Evolutionary conservation across 2,329 filamentous ascomycete genomes (phyloP), one percentile per base, ranked within the genome.

Genomic region (Colletotrichum orbiculare): DNA sequence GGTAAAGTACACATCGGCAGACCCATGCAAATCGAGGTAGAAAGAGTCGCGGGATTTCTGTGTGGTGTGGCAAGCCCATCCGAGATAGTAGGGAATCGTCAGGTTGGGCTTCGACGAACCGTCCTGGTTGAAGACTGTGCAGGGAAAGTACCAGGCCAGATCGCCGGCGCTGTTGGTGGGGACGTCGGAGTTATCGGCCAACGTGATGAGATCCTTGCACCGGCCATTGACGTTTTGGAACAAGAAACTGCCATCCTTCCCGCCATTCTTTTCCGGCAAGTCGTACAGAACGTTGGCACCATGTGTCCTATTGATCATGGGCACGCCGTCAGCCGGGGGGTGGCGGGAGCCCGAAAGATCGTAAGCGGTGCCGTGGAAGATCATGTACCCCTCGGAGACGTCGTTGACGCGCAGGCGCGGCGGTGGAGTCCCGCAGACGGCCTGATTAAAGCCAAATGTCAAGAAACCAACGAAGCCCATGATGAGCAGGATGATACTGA

Each of bases 151-250:
- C 95, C 96, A 99, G 2, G 91, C 96, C 67, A 99, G 80, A 62
- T 97, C 81, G 10, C 89, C 88, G 56, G 89, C 80, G 34, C 77
- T 79, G 74, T 97, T 90, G 6, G 91, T 91, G 1, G 94, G 93
- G 8, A 99, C 89, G 71, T 93, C 90, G 1, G 94, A 96, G 60
- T 83, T 83, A 1, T 85, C 75, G 1, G 91, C 87, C 8, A 84
- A 78, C 1, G 88, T 97, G 74, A 99, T 97, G 61, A 98, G 79
- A 9, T 86, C 91, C 80, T 98, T 99, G 85, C 96, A 99, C 68
- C 91, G 92, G 52, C 96, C 96, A 72, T 99, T 99, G 77, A 99
- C 96, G 70, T 98, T 97, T 76, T 99, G 96, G 80, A 99, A 99
- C 73, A 99, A 81, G 76, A 99, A 99, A 74, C 94, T 98, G 63